Conservation (phyloP, 768 basidiomycete species). For the Melanogaster broomeanus region DNA sequence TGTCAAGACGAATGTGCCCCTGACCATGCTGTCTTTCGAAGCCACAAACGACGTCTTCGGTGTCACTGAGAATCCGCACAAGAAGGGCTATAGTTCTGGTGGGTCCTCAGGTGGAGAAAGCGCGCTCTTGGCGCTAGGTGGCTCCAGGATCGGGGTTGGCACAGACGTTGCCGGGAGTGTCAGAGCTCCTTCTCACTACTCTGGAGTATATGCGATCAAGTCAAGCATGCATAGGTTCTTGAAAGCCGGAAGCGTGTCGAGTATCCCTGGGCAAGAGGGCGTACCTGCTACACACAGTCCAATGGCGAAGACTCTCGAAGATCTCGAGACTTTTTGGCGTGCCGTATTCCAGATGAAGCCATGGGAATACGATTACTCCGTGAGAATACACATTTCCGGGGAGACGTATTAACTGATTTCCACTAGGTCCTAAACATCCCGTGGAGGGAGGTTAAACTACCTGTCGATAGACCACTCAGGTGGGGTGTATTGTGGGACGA, state of each 20-base stretch:
- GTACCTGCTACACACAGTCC: conserved; percentile 56
- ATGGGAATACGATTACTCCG: conserved; percentile 64
- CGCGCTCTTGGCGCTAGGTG: conserved; percentile 61
- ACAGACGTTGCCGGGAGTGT: conserved; percentile 73
- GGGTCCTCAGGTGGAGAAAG: conserved; percentile 72
- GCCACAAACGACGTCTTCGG: conserved; percentile 61
- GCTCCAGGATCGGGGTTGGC: conserved; percentile 62
- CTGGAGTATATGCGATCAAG: conserved; percentile 62
- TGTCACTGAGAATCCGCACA: conserved; percentile 61
- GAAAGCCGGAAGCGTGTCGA: conserved; percentile 45
- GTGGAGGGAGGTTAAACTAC: conserved; percentile 38
- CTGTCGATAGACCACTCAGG: conserved; percentile 52
- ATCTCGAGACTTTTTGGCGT: conserved; percentile 67
- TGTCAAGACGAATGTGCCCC: conserved; percentile 67
- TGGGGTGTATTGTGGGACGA: conserved; percentile 70
- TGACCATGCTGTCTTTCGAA: conserved; percentile 61
- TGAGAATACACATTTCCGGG: conserved; percentile 16
- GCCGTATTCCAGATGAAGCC: conserved; percentile 59
- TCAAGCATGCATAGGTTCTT: conserved; percentile 61
- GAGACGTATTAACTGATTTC: not conserved
- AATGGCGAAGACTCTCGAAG: conserved; percentile 61
- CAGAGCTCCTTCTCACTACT: conserved; percentile 65
- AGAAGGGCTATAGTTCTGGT: conserved; percentile 53
- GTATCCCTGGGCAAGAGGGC: conserved; percentile 58
- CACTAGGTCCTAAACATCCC: conserved; percentile 37